Evolutionary conservation across 352 stramenopile genomes (phyloP).

Genomic region (Globisporangium uncinulatum): DNA sequence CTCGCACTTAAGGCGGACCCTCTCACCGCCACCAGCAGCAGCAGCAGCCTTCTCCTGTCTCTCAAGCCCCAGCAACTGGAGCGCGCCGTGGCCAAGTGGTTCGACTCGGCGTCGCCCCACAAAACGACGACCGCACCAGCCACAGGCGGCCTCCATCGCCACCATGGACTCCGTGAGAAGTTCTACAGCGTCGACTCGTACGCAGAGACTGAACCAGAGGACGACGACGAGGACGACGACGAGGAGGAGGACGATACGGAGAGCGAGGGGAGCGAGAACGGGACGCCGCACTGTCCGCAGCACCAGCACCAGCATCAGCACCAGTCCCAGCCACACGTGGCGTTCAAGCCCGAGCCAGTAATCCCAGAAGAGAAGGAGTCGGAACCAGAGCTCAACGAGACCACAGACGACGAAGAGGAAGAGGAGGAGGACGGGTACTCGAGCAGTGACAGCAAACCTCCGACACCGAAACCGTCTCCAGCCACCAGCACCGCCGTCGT

Average conservation of each 20-base stretch:
- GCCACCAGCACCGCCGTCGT: no score
- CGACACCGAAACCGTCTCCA: background rate
- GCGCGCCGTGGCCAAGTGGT: conserved; percentile 3
- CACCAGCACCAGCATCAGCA: conserved; percentile 17
- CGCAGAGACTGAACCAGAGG: conserved; percentile 35
- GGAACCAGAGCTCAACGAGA: background rate
- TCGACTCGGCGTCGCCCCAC: background rate
- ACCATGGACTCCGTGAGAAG: conserved; percentile 22
- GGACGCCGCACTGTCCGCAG: conserved; percentile 10
- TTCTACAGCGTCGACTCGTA: conserved; percentile 21
- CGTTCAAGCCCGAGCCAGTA: background rate
- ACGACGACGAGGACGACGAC: conserved; percentile 22
- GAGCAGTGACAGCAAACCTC: background rate
- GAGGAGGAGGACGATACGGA: conserved; percentile 21
- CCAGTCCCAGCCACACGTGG: conserved; percentile 7
- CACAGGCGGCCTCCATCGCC: background rate
- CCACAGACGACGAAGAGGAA: conserved; percentile 4
- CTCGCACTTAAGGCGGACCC: background rate
- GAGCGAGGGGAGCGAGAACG: conserved; percentile 23
- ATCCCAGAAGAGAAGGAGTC: conserved; percentile 7
- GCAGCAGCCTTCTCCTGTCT: background rate
- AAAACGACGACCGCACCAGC: background rate
- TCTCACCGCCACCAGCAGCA: background rate
- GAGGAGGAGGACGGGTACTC: conserved; percentile 1
- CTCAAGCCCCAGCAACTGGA: background rate